phyloP scores from a whole-genome alignment of 164 flowering plant genomes.

The Umbilicus rupestris region DNA sequence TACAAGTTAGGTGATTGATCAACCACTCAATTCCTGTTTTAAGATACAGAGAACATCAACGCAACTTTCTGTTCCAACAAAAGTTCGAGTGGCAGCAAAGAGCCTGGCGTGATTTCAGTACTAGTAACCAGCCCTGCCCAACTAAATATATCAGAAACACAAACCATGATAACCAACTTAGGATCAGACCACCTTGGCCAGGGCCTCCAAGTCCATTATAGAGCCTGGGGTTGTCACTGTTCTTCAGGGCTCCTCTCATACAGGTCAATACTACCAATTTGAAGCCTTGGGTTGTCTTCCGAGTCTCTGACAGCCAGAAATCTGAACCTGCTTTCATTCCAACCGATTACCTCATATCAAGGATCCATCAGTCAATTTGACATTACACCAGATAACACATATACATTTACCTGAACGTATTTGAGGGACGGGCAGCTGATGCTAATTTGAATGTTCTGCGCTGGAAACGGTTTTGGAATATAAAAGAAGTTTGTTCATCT shows the following conservation, averaged over 20 bases:
- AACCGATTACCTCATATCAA: not conserved
- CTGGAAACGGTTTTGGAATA: slow-evolving; percentile 64
- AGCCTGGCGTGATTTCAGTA: too few relatives aligned
- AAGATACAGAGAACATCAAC: too few relatives aligned
- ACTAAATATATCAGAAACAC: too few relatives aligned
- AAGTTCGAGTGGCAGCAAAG: too few relatives aligned
- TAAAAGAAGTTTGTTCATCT: slow-evolving; percentile 60
- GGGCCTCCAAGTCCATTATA: too few relatives aligned
- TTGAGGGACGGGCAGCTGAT: slow-evolving; percentile 25
- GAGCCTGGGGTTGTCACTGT: not conserved
- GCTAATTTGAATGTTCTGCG: slow-evolving; percentile 44
- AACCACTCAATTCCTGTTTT: too few relatives aligned
- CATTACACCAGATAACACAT: not conserved
- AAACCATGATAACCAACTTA: too few relatives aligned
- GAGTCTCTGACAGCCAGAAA: not conserved
- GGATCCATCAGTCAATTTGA: not conserved
- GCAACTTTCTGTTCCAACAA: too few relatives aligned
- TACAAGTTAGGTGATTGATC: too few relatives aligned
- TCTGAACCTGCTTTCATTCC: not conserved
- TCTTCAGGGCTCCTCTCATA: not conserved
- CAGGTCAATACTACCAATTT: slow-evolving; percentile 4
- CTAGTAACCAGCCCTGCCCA: too few relatives aligned
- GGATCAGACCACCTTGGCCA: too few relatives aligned
- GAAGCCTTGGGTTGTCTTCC: not conserved
- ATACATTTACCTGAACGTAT: slow-evolving; percentile 59